Conservation (phyloP, 2,329 filamentous ascomycete genomes). For the Aspergillus pseudotamarii region DNA sequence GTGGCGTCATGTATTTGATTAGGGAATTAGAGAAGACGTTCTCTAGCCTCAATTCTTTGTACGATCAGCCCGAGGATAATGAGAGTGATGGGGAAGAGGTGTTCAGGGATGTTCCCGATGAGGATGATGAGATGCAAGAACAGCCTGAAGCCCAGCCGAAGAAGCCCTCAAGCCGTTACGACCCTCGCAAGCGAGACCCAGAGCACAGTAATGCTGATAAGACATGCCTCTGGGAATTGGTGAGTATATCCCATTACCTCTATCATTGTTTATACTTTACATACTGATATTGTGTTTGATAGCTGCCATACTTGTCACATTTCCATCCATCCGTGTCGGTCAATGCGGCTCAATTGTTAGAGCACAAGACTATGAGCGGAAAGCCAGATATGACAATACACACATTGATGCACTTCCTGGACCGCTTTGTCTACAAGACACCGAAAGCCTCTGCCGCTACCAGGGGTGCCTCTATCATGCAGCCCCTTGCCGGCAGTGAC, state of each 20-base stretch:
- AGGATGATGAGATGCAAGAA: conserved; percentile 47
- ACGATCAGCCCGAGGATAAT: conserved; percentile 77
- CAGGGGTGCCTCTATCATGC: conserved; percentile 92
- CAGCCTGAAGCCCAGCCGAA: conserved; percentile 29
- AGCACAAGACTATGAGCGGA: conserved; percentile 70
- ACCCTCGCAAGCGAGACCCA: conserved; percentile 88
- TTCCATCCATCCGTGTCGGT: conserved; percentile 93
- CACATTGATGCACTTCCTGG: conserved; percentile 90
- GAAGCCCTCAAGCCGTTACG: conserved; percentile 60
- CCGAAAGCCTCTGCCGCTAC: conserved; percentile 68
- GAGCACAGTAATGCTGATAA: conserved; percentile 91
- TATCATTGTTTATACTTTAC: background rate
- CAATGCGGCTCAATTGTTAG: conserved; percentile 73
- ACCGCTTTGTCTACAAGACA: conserved; percentile 98
- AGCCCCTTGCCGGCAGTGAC: conserved; percentile 73
- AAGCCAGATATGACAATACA: conserved; percentile 92
- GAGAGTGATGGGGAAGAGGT: conserved; percentile 72
- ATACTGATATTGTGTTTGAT: conserved; percentile 23
- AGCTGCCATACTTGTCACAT: conserved; percentile 71
- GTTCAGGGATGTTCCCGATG: conserved; percentile 67
- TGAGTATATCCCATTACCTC: conserved; percentile 48
- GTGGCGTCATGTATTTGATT: conserved; percentile 87
- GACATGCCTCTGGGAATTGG: conserved; percentile 90
- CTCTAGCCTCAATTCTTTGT: conserved; percentile 74
- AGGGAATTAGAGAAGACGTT: conserved; percentile 79